Evolutionary conservation across 768 basidiomycete genomes (phyloP).

Genomic region (Pulveroboletus sp.): DNA sequence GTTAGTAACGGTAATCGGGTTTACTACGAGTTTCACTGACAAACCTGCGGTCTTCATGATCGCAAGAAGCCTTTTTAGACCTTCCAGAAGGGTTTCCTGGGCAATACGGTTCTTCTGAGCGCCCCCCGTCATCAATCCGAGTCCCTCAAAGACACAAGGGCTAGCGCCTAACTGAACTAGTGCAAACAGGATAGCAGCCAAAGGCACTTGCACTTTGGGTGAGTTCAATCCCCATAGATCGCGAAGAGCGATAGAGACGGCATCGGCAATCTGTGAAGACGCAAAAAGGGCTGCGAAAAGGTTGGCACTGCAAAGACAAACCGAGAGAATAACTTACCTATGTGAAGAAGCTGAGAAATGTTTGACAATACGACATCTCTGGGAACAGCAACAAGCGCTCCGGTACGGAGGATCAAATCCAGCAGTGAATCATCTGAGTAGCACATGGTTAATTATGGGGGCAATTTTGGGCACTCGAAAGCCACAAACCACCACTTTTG

Average conservation of each 20-base stretch:
- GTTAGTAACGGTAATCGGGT: slow-evolving; percentile 1
- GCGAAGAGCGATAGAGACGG: slow-evolving; percentile 32
- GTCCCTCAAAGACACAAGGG: slow-evolving; percentile 29
- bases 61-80: slow-evolving; percentile 39
- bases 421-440: slow-evolving; percentile 38
- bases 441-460: background rate
- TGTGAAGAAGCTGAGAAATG: slow-evolving; percentile 38
- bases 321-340: slow-evolving; percentile 32
- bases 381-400: slow-evolving; percentile 35
- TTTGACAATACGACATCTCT: slow-evolving; percentile 27
- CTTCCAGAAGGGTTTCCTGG: slow-evolving; percentile 23
- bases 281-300: slow-evolving; percentile 15
- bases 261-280: slow-evolving; percentile 26
- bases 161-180: slow-evolving; percentile 46
- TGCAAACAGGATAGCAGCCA: slow-evolving; percentile 33
- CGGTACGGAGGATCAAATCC: slow-evolving; percentile 37
- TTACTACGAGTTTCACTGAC: slow-evolving; percentile 33
- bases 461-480: background rate
- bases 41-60: slow-evolving; percentile 41
- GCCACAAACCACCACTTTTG: slow-evolving; percentile 32
- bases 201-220: slow-evolving; percentile 26
- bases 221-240: slow-evolving; percentile 29
- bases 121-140: slow-evolving; percentile 28
- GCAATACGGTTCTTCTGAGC: slow-evolving; percentile 13
- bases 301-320: slow-evolving; percentile 1